Percentiles rank a stretch among this genome's conserved stretches.
These are phyloP conservation scores for Psophocarpus tetragonolobus DNA, from an alignment of 306 rosid genomes.

Conservation along the genomic window DNA sequence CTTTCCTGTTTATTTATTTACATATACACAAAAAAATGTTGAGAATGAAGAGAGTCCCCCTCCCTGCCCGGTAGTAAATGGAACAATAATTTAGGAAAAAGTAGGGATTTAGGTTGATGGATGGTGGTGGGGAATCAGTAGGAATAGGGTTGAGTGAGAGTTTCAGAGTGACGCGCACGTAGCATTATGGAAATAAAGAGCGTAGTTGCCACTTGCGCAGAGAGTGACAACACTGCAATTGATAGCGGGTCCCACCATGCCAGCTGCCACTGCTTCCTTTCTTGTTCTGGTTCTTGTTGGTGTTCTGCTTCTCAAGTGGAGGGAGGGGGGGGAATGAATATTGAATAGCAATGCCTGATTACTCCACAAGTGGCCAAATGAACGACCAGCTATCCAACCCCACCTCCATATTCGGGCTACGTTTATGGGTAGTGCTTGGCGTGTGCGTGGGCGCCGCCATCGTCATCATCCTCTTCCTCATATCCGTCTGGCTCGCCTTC, in stretches of 20 bases:
- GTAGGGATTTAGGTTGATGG: too few species aligned
- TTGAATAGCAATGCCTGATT: slow-evolving; percentile 41
- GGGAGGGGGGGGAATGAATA: neutral
- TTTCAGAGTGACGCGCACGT: neutral
- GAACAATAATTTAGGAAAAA: too few species aligned
- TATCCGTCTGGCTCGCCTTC: slow-evolving; percentile 65
- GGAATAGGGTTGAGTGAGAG: too few species aligned
- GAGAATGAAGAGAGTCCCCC: too few species aligned
- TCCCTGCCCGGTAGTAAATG: too few species aligned
- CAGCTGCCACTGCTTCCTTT: slow-evolving; percentile 50
- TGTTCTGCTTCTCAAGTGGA: neutral
- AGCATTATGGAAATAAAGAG: neutral
- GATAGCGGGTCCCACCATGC: slow-evolving; percentile 59
- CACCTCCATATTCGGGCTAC: slow-evolving; percentile 81
- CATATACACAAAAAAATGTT: neutral
- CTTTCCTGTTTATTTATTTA: neutral
- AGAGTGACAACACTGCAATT: neutral
- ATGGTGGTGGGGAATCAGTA: too few species aligned
- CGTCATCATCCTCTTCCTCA: slow-evolving; percentile 67
- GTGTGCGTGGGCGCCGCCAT: slow-evolving; percentile 70
- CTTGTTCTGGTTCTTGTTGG: neutral
- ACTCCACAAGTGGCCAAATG: slow-evolving; percentile 40
- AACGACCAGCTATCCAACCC: slow-evolving; percentile 72
- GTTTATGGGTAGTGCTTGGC: slow-evolving; percentile 72
- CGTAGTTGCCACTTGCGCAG: neutral